Evolutionary conservation across 495 filamentous ascomycete species (phyloP).

Genomic region (Bombardia bombarda): DNA sequence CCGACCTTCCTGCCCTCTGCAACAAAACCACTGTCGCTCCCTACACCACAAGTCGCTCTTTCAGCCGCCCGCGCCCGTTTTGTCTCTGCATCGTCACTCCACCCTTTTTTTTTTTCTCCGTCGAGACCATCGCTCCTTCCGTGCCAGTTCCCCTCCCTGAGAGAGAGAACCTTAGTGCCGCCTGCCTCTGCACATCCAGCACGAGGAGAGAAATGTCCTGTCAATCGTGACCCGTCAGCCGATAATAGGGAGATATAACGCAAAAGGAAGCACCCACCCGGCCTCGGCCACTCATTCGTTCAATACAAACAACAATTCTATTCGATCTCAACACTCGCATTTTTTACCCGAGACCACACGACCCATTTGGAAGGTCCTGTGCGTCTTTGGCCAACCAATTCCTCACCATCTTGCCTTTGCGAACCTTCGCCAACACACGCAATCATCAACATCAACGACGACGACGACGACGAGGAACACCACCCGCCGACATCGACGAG

Average conservation of each 20-base stretch:
- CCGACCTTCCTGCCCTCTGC: slow-evolving; percentile 11
- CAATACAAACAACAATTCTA: slow-evolving; percentile 9
- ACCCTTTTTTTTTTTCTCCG: slow-evolving; percentile 5
- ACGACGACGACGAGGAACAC: no score
- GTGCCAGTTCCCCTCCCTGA: not conserved
- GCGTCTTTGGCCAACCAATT: slow-evolving; percentile 8
- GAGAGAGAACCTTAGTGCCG: not conserved
- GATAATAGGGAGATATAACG: slow-evolving; percentile 11
- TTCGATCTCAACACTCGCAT: no score
- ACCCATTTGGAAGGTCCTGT: slow-evolving; percentile 14
- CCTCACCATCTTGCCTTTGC: no score
- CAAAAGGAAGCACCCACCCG: slow-evolving; percentile 5
- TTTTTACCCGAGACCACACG: slow-evolving; percentile 1
- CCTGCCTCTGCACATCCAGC: slow-evolving; percentile 11
- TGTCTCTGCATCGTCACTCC: slow-evolving; percentile 13
- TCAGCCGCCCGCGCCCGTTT: slow-evolving; percentile 11
- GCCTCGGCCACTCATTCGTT: slow-evolving; percentile 23
- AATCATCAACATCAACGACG: no score
- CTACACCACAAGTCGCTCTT: slow-evolving; percentile 22
- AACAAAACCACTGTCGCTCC: slow-evolving; percentile 25
- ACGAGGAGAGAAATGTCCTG: slow-evolving; percentile 17
- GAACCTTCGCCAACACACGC: no score
- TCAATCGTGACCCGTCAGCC: slow-evolving; percentile 18
- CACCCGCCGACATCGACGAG: no score
- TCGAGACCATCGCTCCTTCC: slow-evolving; percentile 1